A percentile compares a stretch with the other conserved stretches of the same genome.
These are phyloP conservation scores for Petrea volubilis DNA, from an alignment of 257 asterid genomes.

Conservation along the genomic window DNA sequence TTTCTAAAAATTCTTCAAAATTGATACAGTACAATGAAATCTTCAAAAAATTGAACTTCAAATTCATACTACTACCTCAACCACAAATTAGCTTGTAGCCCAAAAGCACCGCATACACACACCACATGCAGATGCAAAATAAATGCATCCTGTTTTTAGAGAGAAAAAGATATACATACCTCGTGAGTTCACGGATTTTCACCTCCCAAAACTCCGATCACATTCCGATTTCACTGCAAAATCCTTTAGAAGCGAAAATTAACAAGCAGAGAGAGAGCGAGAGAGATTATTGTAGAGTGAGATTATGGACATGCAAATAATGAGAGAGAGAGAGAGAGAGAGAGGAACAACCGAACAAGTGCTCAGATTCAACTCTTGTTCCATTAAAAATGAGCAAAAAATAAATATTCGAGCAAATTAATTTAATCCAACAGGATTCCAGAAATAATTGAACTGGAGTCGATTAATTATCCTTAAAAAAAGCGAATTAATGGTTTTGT, in stretches of 20 bases:
- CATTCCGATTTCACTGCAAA: constrained; percentile 9
- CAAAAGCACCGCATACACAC: background rate
- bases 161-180: background rate
- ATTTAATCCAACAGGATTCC: background rate
- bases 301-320: background rate
- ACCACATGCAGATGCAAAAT: constrained; percentile 3
- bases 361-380: constrained; percentile 6
- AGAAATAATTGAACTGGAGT: constrained; percentile 14
- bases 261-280: background rate
- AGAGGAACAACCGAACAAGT: background rate
- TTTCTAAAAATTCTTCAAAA: background rate
- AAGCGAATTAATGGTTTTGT: too few species aligned
- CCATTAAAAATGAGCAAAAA: background rate
- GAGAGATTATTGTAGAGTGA: background rate
- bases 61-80: background rate
- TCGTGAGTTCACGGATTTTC: background rate
- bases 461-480: too few species aligned
- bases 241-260: background rate
- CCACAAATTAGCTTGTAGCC: background rate
- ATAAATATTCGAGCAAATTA: background rate
- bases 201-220: background rate
- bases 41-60: background rate
- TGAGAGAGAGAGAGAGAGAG: background rate
- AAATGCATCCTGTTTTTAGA: background rate
- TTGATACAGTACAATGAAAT: background rate